Evolutionary conservation across 163 green algal species (phyloP).

Genomic region (Botryococcus braunii): DNA sequence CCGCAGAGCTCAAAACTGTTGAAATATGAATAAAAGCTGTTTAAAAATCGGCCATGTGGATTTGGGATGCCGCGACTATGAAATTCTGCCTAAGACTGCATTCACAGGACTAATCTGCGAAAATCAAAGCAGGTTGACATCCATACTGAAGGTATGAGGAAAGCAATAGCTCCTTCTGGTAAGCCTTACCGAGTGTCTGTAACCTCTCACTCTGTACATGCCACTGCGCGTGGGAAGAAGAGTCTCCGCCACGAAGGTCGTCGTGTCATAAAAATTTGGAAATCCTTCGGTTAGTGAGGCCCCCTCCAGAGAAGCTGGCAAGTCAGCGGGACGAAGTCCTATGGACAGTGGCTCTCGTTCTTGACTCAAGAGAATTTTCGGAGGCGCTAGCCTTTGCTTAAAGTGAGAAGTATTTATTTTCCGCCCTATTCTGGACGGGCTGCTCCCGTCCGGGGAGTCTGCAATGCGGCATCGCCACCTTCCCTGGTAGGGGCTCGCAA

Average conservation of each 20-base stretch:
- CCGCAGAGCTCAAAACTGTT: background rate
- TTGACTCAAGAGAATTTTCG: too few species aligned
- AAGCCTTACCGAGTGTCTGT: conserved; percentile 74
- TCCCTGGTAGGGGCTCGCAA: too few species aligned
- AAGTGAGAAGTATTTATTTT: too few species aligned
- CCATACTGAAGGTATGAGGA: background rate
- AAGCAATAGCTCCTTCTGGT: background rate
- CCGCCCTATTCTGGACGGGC: too few species aligned
- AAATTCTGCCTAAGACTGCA: too few species aligned
- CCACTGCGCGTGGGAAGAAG: conserved; percentile 76
- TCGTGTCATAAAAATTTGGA: conserved; percentile 22
- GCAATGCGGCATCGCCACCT: too few species aligned
- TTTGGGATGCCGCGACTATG: background rate
- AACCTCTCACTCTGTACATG: conserved; percentile 76
- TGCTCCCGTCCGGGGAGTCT: too few species aligned
- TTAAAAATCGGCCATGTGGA: background rate
- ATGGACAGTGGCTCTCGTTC: too few species aligned
- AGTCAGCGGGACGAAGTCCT: too few species aligned
- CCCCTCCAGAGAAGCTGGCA: too few species aligned
- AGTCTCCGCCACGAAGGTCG: conserved; percentile 85
- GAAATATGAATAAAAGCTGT: background rate
- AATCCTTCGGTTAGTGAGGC: too few species aligned
- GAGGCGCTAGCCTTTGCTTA: too few species aligned
- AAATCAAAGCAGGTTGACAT: background rate
- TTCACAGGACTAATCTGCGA: background rate